Evolutionary conservation across 805 yeast genomes (phyloP).

Genomic region (Candida nitratophila): DNA sequence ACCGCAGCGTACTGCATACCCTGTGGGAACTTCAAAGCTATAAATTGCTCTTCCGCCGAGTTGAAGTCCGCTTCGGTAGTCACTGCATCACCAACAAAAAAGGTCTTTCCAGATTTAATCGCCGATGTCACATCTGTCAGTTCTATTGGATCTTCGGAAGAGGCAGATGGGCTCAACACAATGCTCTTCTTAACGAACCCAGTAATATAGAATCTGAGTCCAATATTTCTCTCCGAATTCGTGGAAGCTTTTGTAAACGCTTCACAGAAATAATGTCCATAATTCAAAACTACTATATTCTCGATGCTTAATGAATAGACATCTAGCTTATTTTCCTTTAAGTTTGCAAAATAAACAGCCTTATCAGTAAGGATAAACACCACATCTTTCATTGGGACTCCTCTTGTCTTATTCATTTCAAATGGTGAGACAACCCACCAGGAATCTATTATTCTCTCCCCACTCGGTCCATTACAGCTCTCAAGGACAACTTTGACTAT

Average conservation of each 20-base stretch:
- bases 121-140: background rate
- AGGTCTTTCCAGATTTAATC: background rate
- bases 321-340: conserved; percentile 12
- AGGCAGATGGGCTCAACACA: background rate
- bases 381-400: conserved; percentile 11
- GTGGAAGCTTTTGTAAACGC: conserved; percentile 12
- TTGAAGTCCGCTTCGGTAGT: no score
- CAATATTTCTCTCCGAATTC: conserved; percentile 27
- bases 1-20: conserved; percentile 7
- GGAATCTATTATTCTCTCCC: conserved; percentile 21
- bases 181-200: background rate
- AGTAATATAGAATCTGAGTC: conserved; percentile 14
- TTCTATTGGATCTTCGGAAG: background rate
- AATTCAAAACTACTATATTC: conserved; percentile 16
- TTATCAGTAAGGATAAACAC: conserved; percentile 20
- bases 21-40: conserved; percentile 14
- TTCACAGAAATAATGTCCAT: conserved; percentile 21
- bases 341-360: conserved; percentile 18
- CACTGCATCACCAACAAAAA: no score
- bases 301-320: conserved; percentile 13
- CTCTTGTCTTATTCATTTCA: conserved; percentile 6
- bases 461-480: background rate
- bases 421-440: conserved; percentile 26
- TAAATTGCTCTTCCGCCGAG: no score
- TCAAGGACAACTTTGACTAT: conserved; percentile 10